Base-by-base conservation (phyloP, 1,139 yeast genomes). In the Sugiyamaella novakii region DNA sequence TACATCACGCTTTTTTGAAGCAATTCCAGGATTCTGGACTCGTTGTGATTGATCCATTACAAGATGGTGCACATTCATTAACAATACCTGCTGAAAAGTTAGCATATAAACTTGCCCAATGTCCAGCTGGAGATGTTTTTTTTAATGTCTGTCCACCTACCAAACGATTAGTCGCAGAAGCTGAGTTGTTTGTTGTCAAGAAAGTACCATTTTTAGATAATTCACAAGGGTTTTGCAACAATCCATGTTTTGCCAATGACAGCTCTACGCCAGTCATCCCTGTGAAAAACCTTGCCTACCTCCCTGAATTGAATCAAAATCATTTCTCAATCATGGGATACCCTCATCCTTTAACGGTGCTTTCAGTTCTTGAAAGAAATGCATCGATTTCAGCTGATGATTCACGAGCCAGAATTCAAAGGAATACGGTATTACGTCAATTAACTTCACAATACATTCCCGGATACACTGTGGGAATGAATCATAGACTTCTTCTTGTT, bases 1-100 rank as follows among this genome's bases (percentile, higher is more conserved):
- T 64, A 43, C 65, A 57, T 41, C 60, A 53, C 28, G 54, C 57
- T 18, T 64, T 57, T 50, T 43, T 60, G 47, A 50, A 55, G 35
- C 59, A 53, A 36, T 61, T 56, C 43, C 24, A 24, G 15, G 52
- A 52, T 4, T 51, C 54, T 7, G 65, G 63, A 0, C 49, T 63
- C 19, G 51, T 54, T 3, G 54, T 61, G 11, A 52, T 58, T n/a
- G 56, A 59, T 34, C 60, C 63, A 14, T 50, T 52, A 40, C 52
- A 51, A 15, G 59, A 54, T n/a, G 44, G 46, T 17, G 55, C 56
- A 5, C 54, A 58, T 19, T 36, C 53, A 4, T 43, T 62, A 6
- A 45, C 54, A 10, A 49, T 50, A 18, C 59, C 64, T n/a, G 57
- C 65, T 2, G 34, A 49, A n/a, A 47, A 51, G 4, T 48, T 62